Conservation (phyloP, 805 yeast species). For the Clavispora santaluciae region DNA sequence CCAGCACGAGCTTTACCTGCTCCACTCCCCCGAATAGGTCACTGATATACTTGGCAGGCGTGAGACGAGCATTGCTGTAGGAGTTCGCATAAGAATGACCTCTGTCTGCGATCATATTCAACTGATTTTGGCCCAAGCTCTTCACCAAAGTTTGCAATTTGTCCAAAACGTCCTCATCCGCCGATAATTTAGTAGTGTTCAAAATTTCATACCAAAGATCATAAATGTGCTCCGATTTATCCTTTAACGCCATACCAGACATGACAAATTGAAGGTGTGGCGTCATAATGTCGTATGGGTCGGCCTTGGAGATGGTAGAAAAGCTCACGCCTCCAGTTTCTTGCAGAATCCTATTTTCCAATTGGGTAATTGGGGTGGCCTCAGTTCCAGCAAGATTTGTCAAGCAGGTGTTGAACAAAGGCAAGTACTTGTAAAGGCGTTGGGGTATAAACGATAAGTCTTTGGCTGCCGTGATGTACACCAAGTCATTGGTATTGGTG, state of each 20-base stretch:
- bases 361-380: conserved; percentile 61
- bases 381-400: conserved; percentile 82
- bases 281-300: conserved; percentile 44
- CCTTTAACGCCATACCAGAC: conserved; percentile 65
- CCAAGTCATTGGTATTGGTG: conserved; percentile 76
- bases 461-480: conserved; percentile 69
- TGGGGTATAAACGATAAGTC: conserved; percentile 55
- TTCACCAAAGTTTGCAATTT: conserved; percentile 72
- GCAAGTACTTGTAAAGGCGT: conserved; percentile 62
- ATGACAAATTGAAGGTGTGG: conserved; percentile 53
- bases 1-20: conserved; percentile 67
- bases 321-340: conserved; percentile 82
- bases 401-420: conserved; percentile 73
- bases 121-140: conserved; percentile 68
- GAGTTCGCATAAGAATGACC: conserved; percentile 84
- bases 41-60: conserved; percentile 53
- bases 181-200: conserved; percentile 60
- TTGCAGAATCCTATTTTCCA: conserved; percentile 79
- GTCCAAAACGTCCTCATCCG: conserved; percentile 41
- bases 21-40: conserved; percentile 71
- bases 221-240: conserved; percentile 56
- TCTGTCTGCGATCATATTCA: conserved; percentile 74
- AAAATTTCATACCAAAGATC: conserved; percentile 68
- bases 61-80: conserved; percentile 59
- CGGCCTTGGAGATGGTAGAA: conserved; percentile 50